Base-by-base conservation (phyloP, 495 filamentous ascomycete species). In the Rhypophila decipiens region DNA sequence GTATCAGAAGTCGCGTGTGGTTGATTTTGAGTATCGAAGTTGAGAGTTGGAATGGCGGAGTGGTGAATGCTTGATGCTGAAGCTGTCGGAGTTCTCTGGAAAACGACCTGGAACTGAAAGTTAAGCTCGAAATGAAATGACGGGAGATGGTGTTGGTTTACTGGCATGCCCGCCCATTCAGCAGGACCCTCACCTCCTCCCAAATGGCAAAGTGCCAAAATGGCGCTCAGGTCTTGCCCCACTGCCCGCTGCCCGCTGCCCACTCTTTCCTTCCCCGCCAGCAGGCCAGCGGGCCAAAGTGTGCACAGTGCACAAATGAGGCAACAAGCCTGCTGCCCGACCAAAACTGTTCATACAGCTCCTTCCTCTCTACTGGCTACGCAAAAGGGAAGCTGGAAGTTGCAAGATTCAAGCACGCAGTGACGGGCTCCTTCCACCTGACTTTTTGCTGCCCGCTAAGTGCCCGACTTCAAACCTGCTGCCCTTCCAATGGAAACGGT, bases 51-150 rank as follows among this genome's bases (percentile, higher is more conserved):
- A 24, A 40, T 46, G 36, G 45, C 45, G 18, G 24, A 24, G 19
- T 20, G 50, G 41, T 31, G 50, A 24, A 46, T n/a, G 47, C 18
- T 41, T 24, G 39, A 17, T 44, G 50, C 17, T 36, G 29, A 47
- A 51, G 50, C 44, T 56, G 51, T 37, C 42, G 43, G 50, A 53
- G 44, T 34, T 50, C 12, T 35, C 31, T 35, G 12, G 31, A 15
- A 35, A 35, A 15, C 31, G 31, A 35, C 36, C 49, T 44, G 49
- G 43, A 51, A 53, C 36, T 44, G 47, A n/a, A n/a, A 44, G 56
- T 46, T 50, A 51, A 61, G 53, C 56, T 59, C 27, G 51, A 59
- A 51, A 48, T 57, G 51, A 59, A 51, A 48, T 57, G 53, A 55
- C 44, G 53, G 52, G 51, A 50, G 49, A 49, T 42, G 49, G 45